Percentiles rank a stretch among this genome's conserved stretches.
phyloP scores from a whole-genome alignment of 306 rosid genomes.

The Castanea crenata region DNA sequence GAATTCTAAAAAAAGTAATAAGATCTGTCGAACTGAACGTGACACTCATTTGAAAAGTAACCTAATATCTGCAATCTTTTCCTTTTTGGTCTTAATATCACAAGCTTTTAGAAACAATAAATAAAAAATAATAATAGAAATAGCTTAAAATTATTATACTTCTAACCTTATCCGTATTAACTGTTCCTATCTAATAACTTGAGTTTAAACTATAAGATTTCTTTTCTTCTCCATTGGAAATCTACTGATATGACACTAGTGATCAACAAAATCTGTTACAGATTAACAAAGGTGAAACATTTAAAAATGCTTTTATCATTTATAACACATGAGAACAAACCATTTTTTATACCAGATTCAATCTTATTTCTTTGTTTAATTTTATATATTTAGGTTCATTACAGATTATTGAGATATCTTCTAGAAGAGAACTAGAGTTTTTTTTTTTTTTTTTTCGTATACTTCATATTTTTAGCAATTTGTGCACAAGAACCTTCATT shows the following conservation, averaged over 20 bases:
- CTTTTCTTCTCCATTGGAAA: background rate
- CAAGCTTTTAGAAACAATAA: background rate
- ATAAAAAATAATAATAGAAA: background rate
- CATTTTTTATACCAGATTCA: no score
- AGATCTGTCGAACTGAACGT: background rate
- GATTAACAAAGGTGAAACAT: background rate
- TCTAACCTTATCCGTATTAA: no score
- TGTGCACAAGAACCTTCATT: background rate
- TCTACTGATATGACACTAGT: background rate
- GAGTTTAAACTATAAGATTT: background rate
- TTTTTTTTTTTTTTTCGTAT: background rate
- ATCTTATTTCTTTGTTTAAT: no score
- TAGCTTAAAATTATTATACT: background rate
- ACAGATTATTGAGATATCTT: no score
- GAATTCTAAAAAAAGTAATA: slow-evolving; percentile 1
- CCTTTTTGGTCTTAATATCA: background rate
- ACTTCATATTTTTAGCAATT: background rate
- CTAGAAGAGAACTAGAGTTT: background rate
- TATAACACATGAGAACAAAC: background rate
- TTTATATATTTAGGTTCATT: no score
- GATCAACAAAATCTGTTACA: background rate
- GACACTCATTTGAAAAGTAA: background rate
- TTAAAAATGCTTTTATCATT: background rate
- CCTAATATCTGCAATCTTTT: background rate
- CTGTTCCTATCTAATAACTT: no score